These are phyloP conservation scores for Carpinus viminea DNA, from an alignment of 306 rosid genomes.

Conservation along the genomic window DNA sequence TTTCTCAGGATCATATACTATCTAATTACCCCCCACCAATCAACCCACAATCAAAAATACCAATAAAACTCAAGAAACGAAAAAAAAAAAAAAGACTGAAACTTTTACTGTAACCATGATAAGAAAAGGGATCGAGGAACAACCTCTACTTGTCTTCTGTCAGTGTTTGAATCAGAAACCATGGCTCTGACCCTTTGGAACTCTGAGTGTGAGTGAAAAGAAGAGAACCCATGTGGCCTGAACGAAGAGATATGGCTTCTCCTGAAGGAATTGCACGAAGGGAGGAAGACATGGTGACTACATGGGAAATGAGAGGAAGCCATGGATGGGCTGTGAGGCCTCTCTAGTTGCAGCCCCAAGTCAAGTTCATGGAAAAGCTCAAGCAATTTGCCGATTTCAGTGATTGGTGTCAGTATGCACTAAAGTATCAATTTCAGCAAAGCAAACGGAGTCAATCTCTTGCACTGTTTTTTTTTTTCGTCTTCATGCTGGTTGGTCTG, in stretches of 20 bases:
- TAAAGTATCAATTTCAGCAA: not conserved
- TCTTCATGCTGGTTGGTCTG: not conserved
- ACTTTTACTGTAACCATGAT: conserved; percentile 22
- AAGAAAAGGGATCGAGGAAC: conserved; percentile 5
- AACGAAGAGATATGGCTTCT: conserved; percentile 30
- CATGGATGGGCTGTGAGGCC: conserved; percentile 41
- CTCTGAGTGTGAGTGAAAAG: conserved; percentile 38
- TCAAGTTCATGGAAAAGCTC: not conserved
- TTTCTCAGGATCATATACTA: conserved; percentile 77
- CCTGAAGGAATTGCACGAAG: conserved; percentile 37
- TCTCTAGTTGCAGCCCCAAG: not conserved
- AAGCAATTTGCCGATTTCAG: not conserved
- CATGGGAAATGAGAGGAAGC: conserved; percentile 64
- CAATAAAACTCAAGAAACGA: conserved; percentile 5
- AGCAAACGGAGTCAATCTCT: not conserved
- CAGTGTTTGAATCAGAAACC: conserved; percentile 56
- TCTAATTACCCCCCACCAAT: conserved; percentile 50
- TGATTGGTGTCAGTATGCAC: conserved; percentile 1
- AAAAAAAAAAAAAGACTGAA: not conserved
- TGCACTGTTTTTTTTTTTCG: not conserved
- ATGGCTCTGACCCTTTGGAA: conserved; percentile 39
- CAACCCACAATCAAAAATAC: not conserved
- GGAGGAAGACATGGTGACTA: conserved; percentile 41
- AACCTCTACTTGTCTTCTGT: conserved; percentile 71
- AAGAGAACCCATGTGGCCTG: conserved; percentile 44